A percentile compares a stretch with the other conserved stretches of the same genome.
Conservation (phyloP, 2,329 filamentous ascomycete species). For the Neofusicoccum cordaticola region DNA sequence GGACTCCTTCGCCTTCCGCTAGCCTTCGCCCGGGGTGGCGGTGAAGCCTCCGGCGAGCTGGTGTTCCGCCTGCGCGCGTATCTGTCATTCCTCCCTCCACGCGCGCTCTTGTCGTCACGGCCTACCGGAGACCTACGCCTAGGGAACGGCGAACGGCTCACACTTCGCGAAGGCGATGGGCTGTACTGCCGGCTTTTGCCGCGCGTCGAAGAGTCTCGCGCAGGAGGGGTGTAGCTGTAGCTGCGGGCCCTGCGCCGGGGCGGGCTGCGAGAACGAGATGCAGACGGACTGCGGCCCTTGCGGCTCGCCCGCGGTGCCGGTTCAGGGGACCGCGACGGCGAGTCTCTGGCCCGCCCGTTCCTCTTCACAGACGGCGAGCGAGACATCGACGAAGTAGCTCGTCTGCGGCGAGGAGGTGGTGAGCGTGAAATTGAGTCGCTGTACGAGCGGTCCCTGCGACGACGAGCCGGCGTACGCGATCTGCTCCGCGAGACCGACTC, state of each 20-base stretch:
- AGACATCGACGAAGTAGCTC: constrained; percentile 21
- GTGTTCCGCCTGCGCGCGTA: constrained; percentile 13
- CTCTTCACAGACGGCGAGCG: constrained; percentile 3
- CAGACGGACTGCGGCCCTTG: constrained; percentile 6
- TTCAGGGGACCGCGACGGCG: constrained; percentile 19
- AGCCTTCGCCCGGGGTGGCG: constrained; percentile 12
- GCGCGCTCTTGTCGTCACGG: not conserved
- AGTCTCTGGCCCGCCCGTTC: constrained; percentile 1
- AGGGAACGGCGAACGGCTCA: constrained; percentile 16
- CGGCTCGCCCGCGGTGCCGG: constrained; percentile 10
- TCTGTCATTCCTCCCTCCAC: not conserved
- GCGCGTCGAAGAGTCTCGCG: constrained; percentile 13
- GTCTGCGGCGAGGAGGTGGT: constrained; percentile 22
- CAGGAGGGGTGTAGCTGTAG: constrained; percentile 13
- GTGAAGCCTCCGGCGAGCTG: constrained; percentile 17
- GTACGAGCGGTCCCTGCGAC: constrained; percentile 8
- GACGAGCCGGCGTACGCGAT: constrained; percentile 22
- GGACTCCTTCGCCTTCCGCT: constrained; percentile 3
- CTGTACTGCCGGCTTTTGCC: constrained; percentile 7
- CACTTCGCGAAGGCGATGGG: not conserved
- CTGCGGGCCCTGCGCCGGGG: constrained; percentile 16
- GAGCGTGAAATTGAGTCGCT: constrained; percentile 21
- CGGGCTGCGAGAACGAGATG: constrained; percentile 12
- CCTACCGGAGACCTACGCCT: constrained; percentile 5
- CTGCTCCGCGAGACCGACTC: constrained; percentile 22